Evolutionary conservation across 2,329 filamentous ascomycete genomes (phyloP).

Genomic region (Aspergillus intermedius): DNA sequence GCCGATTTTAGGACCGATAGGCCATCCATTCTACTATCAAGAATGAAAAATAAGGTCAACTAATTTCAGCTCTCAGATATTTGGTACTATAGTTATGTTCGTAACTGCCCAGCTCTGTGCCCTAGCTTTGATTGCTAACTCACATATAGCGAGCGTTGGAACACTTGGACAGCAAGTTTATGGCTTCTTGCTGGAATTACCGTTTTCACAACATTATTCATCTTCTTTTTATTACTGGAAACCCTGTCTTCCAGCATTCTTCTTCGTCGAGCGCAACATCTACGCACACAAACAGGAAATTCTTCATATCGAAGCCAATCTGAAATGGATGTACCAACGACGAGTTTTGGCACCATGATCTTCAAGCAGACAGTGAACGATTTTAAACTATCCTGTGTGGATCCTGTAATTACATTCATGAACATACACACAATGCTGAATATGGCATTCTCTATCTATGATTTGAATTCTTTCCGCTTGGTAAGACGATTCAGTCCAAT

Average conservation of each 20-base stretch:
- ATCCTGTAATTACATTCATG: conserved; percentile 8
- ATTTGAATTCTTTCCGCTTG: conserved; percentile 16
- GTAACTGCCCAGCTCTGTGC: no score
- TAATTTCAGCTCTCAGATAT: no score
- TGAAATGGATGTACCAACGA: background rate
- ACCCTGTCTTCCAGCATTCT: conserved; percentile 8
- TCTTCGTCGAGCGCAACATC: conserved; percentile 7
- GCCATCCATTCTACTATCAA: no score
- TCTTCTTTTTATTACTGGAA: background rate
- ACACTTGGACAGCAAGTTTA: no score
- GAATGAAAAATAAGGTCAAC: no score
- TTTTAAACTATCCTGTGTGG: conserved; percentile 5
- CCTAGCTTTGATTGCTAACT: no score
- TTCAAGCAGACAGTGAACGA: conserved; percentile 13
- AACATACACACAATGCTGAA: conserved; percentile 11
- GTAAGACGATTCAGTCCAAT: conserved; percentile 3
- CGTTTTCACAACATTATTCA: no score
- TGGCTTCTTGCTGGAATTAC: no score
- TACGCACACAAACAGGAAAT: conserved; percentile 7
- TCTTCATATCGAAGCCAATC: conserved; percentile 5
- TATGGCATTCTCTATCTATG: conserved; percentile 15
- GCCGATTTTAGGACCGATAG: no score
- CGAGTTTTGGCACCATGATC: background rate
- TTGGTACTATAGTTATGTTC: no score
- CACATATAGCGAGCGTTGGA: no score